Evolutionary conservation across 2,329 filamentous ascomycete genomes (phyloP), one percentile per base, ranked within the genome.

Genomic region (Fusarium ambrosium): DNA sequence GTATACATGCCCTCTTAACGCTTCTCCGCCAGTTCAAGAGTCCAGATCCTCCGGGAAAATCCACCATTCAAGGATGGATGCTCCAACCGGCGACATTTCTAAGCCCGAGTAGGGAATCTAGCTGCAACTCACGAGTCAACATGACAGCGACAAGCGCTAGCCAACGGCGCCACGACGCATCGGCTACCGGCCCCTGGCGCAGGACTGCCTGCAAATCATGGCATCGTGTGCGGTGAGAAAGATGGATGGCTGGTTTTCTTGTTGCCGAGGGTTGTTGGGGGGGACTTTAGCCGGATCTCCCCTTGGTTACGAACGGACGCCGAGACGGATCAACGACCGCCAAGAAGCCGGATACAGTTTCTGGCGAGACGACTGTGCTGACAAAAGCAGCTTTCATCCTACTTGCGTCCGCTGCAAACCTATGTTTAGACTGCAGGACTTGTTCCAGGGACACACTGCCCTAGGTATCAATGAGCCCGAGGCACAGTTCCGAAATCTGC

Each of bases 101-200:
- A 53, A 56, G 24, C 39, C 59, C 45, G 32, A 73, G 71, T 36
- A 39, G 36, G 64, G 34, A 56, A 41, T 34, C 29, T 59, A 20
- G 48, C 39, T 51, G 65, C 37, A 37, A 55, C 39, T 73, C 18
- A 27, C 60, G 62, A 64, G 43, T 64, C 62, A 55, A 60, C 41
- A 64, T 67, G 62, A 24, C 45, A 68, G 62, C 53, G 45, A 41
- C 32, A 63, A 68, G 43, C 59, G 51, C 64, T 58, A 68, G 66
- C 66, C 55, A 73, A 62, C 68, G 67, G 64, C 73, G 71, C 75
- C 71, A 76, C 69, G 71, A 66, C 70, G 59, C 64, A 64, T 73
- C 48, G 70, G 70, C 45, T 60, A 36, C 59, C 48, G 67, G 62
- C 39, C 41, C 69, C 67, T 58, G 51, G 69, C 27, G 61, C 43